Percentiles rank a stretch among this genome's conserved stretches.
These are phyloP conservation scores for Boletus mariae DNA, from an alignment of 1,284 basidiomycete genomes.

Conservation along the genomic window DNA sequence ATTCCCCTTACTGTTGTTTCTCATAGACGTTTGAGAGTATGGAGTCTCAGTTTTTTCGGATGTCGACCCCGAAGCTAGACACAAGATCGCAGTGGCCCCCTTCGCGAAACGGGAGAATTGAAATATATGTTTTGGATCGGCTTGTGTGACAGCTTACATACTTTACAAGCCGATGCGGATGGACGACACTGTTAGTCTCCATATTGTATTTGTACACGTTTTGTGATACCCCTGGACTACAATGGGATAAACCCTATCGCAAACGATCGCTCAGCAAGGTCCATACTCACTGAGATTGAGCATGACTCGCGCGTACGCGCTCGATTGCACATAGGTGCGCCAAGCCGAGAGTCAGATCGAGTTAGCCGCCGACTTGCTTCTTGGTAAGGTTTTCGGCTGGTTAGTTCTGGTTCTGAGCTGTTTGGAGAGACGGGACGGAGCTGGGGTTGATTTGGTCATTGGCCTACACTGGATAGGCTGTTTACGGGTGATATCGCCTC, in stretches of 20 bases:
- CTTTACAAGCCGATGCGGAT: background rate
- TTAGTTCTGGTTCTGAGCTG: too few relatives aligned
- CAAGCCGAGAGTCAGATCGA: too few relatives aligned
- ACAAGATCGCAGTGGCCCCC: background rate
- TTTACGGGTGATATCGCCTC: too few relatives aligned
- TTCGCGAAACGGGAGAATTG: background rate
- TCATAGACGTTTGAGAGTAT: background rate
- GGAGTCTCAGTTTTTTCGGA: background rate
- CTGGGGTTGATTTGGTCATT: too few relatives aligned
- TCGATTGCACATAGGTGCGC: too few relatives aligned
- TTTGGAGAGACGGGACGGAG: too few relatives aligned
- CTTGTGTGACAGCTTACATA: too few relatives aligned
- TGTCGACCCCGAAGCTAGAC: background rate
- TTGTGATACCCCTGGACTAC: background rate
- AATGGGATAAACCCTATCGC: background rate
- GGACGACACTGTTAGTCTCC: background rate
- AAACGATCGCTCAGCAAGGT: background rate
- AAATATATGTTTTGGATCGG: background rate
- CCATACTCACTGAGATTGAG: too few relatives aligned
- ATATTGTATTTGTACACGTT: background rate
- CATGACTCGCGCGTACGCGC: too few relatives aligned
- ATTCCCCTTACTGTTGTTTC: background rate
- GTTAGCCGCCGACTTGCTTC: too few relatives aligned
- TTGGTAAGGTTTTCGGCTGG: too few relatives aligned
- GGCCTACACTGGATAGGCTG: too few relatives aligned